Evolutionary conservation across 805 yeast species (phyloP), one percentile per base, ranked within the genome.

Genomic region (Myxozyma nipponensis): DNA sequence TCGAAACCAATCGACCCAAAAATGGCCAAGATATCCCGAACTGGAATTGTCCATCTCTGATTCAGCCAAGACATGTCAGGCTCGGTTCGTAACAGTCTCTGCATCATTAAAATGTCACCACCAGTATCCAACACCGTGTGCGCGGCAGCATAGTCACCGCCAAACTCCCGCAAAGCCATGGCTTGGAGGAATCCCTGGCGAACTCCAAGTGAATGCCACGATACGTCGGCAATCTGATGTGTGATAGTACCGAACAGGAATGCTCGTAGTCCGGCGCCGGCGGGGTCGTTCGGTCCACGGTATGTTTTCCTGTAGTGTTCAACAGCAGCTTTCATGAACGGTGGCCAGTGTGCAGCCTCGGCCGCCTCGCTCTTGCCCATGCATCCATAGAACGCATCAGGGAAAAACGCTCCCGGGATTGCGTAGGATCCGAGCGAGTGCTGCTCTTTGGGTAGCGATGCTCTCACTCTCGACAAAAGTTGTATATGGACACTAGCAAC

Each of bases 321-420:
- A 3, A 77, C 75, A 0, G 82, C 79, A 2, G 65, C 63, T 3
- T 68, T 63, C 13, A 82, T 57, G 59, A 82, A 82, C 1, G 82
- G 82, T 0, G 87, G 86, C 88, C 89, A 83, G 61, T 83, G 88
- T 0, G 82, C 71, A 25, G 69, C 75, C 63, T 83, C 89, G 2
- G 85, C 83, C 2, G 74, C 74, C 9, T 74, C 72, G 2, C 77
- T 69, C 23, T 66, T 60, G 2, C 77, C 79, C 44, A 76, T 65
- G 63, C 88, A 83, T 32, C 76, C 71, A 63, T 83, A 83, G 59
- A 82, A 77, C 0, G 84, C 78, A 62, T 83, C 89, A 0, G 89
- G 89, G 59, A 77, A 79, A 61, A 83, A 83, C 0, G 84, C 74
- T 0, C 88, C 89, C 0, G 84, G 56, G 15, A 77, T 65, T n/a